These are phyloP conservation scores for Medicago arabica DNA, from an alignment of 306 rosid genomes.

Conservation along the genomic window DNA sequence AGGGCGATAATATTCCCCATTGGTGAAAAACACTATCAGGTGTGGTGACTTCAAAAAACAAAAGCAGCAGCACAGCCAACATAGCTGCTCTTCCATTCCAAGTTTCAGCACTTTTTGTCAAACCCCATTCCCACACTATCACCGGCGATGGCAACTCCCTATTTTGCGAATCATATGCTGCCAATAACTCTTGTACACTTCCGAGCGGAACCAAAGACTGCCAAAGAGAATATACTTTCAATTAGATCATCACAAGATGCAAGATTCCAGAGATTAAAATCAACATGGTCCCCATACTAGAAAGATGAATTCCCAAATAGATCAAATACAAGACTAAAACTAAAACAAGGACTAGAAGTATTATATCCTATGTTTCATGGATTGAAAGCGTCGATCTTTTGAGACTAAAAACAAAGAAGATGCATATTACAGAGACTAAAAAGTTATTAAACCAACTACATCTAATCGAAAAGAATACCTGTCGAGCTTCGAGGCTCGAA, in stretches of 20 bases:
- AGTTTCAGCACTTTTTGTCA: conserved; percentile 97
- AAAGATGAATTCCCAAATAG: too few relatives aligned
- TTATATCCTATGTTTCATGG: not conserved
- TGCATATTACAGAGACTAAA: not conserved
- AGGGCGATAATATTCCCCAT: conserved; percentile 82
- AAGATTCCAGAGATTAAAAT: not conserved
- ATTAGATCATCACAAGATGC: conserved; percentile 38
- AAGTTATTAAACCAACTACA: not conserved
- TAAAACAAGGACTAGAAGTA: too few relatives aligned
- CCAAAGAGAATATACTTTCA: conserved; percentile 42
- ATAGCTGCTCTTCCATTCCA: conserved; percentile 99
- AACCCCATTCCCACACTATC: conserved; percentile 97
- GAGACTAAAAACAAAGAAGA: not conserved
- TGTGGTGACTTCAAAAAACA: conserved; percentile 93
- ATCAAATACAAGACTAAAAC: too few relatives aligned
- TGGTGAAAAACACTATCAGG: conserved; percentile 96
- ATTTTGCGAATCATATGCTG: conserved; percentile 89
- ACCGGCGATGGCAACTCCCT: conserved; percentile 95
- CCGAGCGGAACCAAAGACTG: conserved; percentile 97
- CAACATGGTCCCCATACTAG: too few relatives aligned
- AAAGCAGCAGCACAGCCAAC: conserved; percentile 89
- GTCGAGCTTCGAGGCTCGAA: conserved; percentile 97
- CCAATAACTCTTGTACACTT: conserved; percentile 91
- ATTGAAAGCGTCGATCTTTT: not conserved
- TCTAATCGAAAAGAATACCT: conserved; percentile 54